Conservation (phyloP, 1,284 basidiomycete genomes). For the Takashimella koratensis region DNA sequence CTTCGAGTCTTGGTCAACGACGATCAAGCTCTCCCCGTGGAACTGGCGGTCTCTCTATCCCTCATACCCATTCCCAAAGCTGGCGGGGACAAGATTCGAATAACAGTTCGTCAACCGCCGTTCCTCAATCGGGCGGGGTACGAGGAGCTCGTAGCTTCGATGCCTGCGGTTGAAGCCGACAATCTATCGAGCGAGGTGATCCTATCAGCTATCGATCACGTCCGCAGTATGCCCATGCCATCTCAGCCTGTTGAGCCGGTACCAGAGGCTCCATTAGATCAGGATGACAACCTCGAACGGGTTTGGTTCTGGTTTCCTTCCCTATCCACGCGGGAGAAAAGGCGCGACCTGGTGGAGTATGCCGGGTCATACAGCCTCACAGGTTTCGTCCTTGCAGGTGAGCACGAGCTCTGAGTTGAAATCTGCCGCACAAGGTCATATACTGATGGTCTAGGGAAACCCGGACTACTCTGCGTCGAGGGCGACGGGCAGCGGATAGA, state of each 20-base stretch:
- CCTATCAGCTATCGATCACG: conserved; percentile 24
- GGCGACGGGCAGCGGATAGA: conserved; percentile 43
- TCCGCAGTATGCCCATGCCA: conserved; percentile 4
- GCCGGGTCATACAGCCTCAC: conserved; percentile 44
- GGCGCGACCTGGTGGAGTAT: conserved; percentile 48
- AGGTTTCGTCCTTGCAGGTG: conserved; percentile 50
- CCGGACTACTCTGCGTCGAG: conserved; percentile 50
- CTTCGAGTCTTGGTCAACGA: conserved; percentile 8
- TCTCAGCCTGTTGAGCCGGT: not conserved
- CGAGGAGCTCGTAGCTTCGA: conserved; percentile 8
- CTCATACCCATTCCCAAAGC: not conserved
- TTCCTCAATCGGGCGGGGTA: conserved; percentile 20
- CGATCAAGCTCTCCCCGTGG: not conserved
- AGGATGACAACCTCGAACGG: conserved; percentile 25
- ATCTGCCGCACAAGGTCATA: not conserved
- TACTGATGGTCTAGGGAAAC: conserved; percentile 41
- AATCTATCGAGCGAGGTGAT: conserved; percentile 24
- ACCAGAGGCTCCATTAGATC: not conserved
- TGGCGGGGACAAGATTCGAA: not conserved
- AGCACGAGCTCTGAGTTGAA: conserved; percentile 5
- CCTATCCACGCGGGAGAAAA: conserved; percentile 46
- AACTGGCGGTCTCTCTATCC: conserved; percentile 5
- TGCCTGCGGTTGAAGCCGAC: conserved; percentile 5
- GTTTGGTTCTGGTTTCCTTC: conserved; percentile 51
- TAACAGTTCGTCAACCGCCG: conserved; percentile 22